Base-by-base conservation (phyloP, 768 basidiomycete genomes). In the Boletus bicolor region DNA sequence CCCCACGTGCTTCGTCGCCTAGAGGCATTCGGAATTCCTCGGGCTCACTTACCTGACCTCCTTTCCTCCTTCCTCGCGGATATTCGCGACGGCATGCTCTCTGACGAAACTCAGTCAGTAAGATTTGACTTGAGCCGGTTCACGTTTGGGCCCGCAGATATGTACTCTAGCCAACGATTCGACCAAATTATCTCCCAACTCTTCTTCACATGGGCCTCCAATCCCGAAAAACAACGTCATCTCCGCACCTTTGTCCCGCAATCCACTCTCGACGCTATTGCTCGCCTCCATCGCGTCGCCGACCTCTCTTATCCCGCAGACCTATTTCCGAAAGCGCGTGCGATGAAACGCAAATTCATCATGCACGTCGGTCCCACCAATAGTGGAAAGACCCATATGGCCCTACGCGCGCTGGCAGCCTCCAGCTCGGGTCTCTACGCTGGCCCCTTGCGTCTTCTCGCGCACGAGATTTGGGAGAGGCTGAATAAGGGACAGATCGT, bases 351-450 rank as follows among this genome's bases (percentile, higher is more conserved):
- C 19, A 91, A 86, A 62, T 76, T 98, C 62, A 87, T 95, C 69
- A 86, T 98, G 78, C 96, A 99, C 64, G 93, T 99, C 39, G 97
- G 96, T 0, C 97, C 97, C 0, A 98, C 97, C 24, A 99, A 98
- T 71, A 92, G 91, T 58, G 97, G 96, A 32, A 99, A 99, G 75
- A 99, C 96, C 0, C 86, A 98, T 66, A 86, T 89, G 65, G 97
- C 96, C 0, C 75, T 99, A 9, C 86, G 91, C 43, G 92, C 94
- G 0, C 80, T 99, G 2, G 90, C 93, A 0, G 82, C 84, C 5
- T 84, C 94, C 0, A 64, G 68, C 1, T 73, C 75, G 0, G 97
- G 95, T 6, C 79, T 89, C 4, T 98, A 98, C 63, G 93, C 92
- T 0, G 94, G 95, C 0, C 97, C 96, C 0, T 77, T 98, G 6